Conservation (phyloP, 1,139 yeast species). For the Saccharomyces uvarum region DNA sequence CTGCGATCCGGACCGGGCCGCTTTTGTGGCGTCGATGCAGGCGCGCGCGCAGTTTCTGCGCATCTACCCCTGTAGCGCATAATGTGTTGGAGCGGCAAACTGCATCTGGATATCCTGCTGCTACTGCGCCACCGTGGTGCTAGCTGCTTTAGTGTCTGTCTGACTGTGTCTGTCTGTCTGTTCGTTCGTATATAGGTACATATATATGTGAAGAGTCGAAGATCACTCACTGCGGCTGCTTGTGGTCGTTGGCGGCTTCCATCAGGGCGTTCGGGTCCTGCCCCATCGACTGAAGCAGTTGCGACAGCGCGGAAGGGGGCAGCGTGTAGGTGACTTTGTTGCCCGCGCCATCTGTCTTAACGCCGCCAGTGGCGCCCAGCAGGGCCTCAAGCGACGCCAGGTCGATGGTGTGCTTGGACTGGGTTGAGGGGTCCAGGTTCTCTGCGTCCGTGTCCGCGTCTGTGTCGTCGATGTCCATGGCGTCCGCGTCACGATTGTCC, state of each 20-base stretch:
- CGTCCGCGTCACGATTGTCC: constrained; percentile 25
- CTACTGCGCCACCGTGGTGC: neutral
- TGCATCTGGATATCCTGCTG: neutral
- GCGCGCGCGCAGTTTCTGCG: neutral
- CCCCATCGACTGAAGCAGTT: neutral
- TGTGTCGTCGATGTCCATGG: constrained; percentile 12
- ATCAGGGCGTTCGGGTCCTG: neutral
- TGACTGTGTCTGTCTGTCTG: neutral
- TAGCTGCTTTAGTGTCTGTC: neutral
- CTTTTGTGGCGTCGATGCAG: neutral
- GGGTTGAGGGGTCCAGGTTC: constrained; percentile 16
- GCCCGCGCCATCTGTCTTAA: neutral
- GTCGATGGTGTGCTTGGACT: constrained; percentile 34
- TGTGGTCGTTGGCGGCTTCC: neutral
- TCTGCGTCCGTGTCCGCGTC: constrained; percentile 52
- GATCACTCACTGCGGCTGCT: neutral
- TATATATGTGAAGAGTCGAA: neutral
- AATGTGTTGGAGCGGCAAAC: neutral
- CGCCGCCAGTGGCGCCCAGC: constrained; percentile 6
- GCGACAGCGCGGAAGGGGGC: neutral
- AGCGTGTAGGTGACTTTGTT: neutral
- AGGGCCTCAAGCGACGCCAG: constrained; percentile 34
- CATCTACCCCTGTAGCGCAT: neutral
- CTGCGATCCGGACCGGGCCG: neutral
- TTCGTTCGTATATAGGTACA: neutral